Evolutionary conservation across 305 asterid genomes (phyloP), one percentile per base, ranked within the genome.

Genomic region (Fraxinus floribunda): DNA sequence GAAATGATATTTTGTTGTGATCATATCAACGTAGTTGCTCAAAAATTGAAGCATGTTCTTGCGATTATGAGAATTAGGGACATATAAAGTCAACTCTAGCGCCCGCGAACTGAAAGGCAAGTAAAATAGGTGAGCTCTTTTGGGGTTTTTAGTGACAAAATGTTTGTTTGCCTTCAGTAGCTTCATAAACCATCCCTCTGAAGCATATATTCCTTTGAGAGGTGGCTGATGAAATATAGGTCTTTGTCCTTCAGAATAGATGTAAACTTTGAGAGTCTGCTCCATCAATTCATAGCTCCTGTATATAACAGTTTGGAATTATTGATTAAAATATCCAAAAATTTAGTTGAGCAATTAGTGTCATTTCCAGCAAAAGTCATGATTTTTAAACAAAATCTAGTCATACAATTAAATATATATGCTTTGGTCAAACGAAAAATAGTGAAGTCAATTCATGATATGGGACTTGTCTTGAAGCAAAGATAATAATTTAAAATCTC

Each of bases 101-200:
- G 39, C 41, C 4, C 97, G 87, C 4, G 97, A 84, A 84, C 99
- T 94, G 87, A 94, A 91, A 29, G 98, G 99, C 52, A 95, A 79
- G 89, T 95, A 95, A 84, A 95, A 95, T 32, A 95, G 84, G 89
- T 95, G 97, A 70, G 99, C 99, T n/a, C 88, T 86, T 38, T 79
- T 86, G 7, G 97, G 92, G 49, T 89, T 86, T 79, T 86, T 90
- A 8, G 98, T 93, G n/a, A 87, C 88, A 75, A 90, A 91, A 44
- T 78, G 79, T 84, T 94, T 93, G 93, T 82, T 89, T 71, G 85
- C 44, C 82, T 91, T 87, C 34, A 95, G 89, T 78, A 83, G 89
- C 91, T 91, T 95, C 97, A 94, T 94, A 88, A 95, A 95, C 99
- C 99, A 95, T 18, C 99, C 99, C 86, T 95, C 98, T 0, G 99